Percentiles rank a stretch among this genome's conserved stretches.
phyloP scores from a whole-genome alignment of 805 yeast genomes.

The Candida coquimbonensis region DNA sequence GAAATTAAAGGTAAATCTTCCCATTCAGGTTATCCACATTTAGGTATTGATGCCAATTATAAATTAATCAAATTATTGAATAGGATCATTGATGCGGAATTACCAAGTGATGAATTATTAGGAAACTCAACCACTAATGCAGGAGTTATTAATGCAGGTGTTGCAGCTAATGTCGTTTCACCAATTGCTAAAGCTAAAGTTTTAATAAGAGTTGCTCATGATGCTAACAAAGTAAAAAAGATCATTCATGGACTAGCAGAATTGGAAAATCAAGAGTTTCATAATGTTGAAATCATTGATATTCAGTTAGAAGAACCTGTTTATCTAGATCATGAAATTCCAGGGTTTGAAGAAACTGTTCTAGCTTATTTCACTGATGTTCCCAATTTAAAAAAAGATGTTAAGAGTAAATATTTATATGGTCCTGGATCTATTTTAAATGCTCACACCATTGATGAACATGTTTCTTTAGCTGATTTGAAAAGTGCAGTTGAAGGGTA shows the following conservation, averaged over 20 bases:
- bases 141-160: conserved; percentile 53
- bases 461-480: conserved; percentile 40
- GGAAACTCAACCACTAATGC: conserved; percentile 59
- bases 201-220: conserved; percentile 48
- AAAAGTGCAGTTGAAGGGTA: conserved; percentile 46
- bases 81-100: conserved; percentile 34
- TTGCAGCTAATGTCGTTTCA: conserved; percentile 62
- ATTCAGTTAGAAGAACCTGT: conserved; percentile 28
- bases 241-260: conserved; percentile 25
- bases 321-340: conserved; percentile 44
- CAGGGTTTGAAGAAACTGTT: conserved; percentile 52
- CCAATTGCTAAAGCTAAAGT: conserved; percentile 45
- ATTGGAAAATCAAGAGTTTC: conserved; percentile 22
- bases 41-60: conserved; percentile 57
- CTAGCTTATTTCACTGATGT: conserved; percentile 50
- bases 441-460: conserved; percentile 56
- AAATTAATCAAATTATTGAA: conserved; percentile 45
- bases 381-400: conserved; percentile 31
- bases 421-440: conserved; percentile 62
- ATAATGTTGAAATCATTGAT: conserved; percentile 16
- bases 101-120: conserved; percentile 45
- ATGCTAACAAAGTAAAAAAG: conserved; percentile 30
- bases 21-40: conserved; percentile 66
- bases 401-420: conserved; percentile 40
- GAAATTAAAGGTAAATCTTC: conserved; percentile 49